Evolutionary conservation across 2,329 filamentous ascomycete genomes (phyloP).

Genomic region (Truncatella angustata): DNA sequence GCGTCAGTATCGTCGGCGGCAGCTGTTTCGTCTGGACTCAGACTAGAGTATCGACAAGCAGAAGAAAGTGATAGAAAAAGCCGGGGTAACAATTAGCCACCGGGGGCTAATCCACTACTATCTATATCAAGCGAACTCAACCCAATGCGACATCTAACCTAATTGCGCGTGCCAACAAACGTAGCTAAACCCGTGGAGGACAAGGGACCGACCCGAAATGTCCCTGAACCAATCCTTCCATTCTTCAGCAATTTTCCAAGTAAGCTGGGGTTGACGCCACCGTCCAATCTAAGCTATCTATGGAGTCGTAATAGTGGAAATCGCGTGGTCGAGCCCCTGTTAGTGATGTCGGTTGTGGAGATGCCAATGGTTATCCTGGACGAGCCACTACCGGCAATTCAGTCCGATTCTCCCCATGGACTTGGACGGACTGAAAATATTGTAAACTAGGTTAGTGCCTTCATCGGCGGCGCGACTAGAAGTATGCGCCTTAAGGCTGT

Average conservation of each 20-base stretch:
- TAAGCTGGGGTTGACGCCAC: slow-evolving; percentile 6
- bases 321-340: neutral
- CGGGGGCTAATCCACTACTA: no score
- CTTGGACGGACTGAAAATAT: neutral
- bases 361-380: neutral
- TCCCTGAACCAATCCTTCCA: neutral
- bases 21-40: no score
- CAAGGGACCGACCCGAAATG: neutral
- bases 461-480: no score
- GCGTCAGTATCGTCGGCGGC: neutral
- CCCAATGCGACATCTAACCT: neutral
- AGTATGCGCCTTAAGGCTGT: neutral
- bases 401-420: neutral
- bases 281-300: slow-evolving; percentile 1
- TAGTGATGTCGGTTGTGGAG: neutral
- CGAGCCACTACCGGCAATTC: neutral
- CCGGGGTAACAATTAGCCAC: no score
- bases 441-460: neutral
- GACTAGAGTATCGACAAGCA: no score
- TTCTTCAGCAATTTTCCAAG: neutral
- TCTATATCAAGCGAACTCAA: no score
- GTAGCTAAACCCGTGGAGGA: neutral
- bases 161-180: neutral
- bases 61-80: no score
- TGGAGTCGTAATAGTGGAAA: slow-evolving; percentile 1